These are phyloP conservation scores for Talaromyces sp. DNA, from an alignment of 2,329 filamentous ascomycete genomes.

Conservation along the genomic window DNA sequence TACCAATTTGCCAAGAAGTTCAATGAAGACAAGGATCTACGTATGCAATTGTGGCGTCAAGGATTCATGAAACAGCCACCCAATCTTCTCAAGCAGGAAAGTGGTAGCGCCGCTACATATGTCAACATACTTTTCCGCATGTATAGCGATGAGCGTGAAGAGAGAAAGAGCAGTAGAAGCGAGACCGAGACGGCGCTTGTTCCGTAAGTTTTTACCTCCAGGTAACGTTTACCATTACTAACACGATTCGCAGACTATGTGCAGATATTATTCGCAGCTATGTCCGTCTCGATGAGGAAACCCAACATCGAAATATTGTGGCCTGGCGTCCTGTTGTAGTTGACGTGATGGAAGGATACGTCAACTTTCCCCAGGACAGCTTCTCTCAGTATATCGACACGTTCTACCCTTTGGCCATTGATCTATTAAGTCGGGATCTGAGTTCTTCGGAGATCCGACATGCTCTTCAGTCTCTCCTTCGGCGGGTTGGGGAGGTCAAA, in stretches of 20 bases:
- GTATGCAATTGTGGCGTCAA: constrained; percentile 90
- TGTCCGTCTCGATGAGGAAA: constrained; percentile 83
- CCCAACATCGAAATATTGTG: constrained; percentile 91
- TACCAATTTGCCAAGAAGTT: constrained; percentile 97
- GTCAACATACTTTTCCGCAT: constrained; percentile 94
- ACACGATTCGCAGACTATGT: constrained; percentile 56
- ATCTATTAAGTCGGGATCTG: constrained; percentile 76
- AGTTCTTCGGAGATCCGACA: constrained; percentile 66
- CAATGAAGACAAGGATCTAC: constrained; percentile 93
- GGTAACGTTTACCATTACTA: constrained; percentile 16
- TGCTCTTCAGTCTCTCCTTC: constrained; percentile 70
- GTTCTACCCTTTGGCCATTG: constrained; percentile 83
- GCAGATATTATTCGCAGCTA: constrained; percentile 89
- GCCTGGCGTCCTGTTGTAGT: constrained; percentile 97
- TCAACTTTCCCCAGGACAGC: constrained; percentile 70
- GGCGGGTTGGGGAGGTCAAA: constrained; percentile 73
- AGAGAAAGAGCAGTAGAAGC: constrained; percentile 69
- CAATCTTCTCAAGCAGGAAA: constrained; percentile 95
- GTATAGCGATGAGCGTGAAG: constrained; percentile 84
- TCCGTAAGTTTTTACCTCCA: constrained; percentile 48
- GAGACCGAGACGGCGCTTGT: constrained; percentile 90
- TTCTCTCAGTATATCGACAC: constrained; percentile 73
- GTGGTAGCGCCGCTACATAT: constrained; percentile 86
- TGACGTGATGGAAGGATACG: constrained; percentile 90
- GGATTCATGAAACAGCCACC: constrained; percentile 99